Evolutionary conservation across 2,329 filamentous ascomycete species (phyloP).

Genomic region (Calonectria crousiana): DNA sequence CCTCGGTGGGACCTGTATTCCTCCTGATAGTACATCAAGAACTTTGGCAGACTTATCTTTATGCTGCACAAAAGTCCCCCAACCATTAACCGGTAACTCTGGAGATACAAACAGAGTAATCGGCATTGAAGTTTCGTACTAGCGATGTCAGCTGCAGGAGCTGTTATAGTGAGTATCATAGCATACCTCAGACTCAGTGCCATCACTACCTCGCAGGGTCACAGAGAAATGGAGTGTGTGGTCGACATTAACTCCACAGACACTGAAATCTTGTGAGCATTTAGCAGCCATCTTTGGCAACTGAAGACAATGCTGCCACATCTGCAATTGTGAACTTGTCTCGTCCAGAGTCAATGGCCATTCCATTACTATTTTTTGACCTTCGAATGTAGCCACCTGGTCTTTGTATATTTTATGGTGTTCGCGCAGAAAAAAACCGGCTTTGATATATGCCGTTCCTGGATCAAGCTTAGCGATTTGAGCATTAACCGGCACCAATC

Average conservation of each 20-base stretch:
- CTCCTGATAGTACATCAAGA: background rate
- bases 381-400: background rate
- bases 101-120: conserved; percentile 16
- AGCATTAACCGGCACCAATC: background rate
- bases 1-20: conserved; percentile 13
- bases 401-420: background rate
- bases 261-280: conserved; percentile 11
- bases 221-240: conserved; percentile 13
- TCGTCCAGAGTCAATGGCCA: conserved; percentile 1
- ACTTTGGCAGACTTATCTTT: background rate
- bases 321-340: background rate
- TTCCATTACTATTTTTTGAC: conserved; percentile 1
- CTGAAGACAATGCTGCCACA: conserved; percentile 14
- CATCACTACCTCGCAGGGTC: background rate
- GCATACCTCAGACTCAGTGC: conserved; percentile 7
- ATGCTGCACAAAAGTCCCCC: conserved; percentile 6
- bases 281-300: background rate
- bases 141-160: background rate
- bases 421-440: background rate
- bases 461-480: background rate
- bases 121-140: conserved; percentile 8
- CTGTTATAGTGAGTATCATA: fast-evolving
- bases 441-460: background rate
- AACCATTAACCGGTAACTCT: conserved; percentile 15
- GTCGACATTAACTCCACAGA: background rate